Base-by-base conservation (phyloP, 441 rosid species). In the Iberis amara region DNA sequence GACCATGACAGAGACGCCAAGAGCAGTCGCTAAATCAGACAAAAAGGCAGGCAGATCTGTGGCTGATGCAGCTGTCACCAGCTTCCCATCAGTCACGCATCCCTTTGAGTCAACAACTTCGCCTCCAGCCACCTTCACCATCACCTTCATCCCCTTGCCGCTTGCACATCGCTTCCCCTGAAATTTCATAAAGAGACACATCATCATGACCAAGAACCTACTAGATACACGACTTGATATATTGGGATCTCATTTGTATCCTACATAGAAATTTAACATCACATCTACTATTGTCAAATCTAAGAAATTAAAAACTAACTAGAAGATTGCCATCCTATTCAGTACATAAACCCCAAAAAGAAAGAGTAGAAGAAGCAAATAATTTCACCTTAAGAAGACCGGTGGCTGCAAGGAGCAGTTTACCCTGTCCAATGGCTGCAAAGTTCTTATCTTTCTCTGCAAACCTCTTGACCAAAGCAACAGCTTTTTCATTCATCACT, bases 361-460 rank as follows among this genome's bases (percentile, higher is more conserved):
- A 15, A 30, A 12, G 13, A 45, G 8, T 43, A 24, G 6, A 26
- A 46, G 11, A 11, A 18, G 7, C 7, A 18, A 47, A 47, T 48
- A 28, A 15, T 10, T 55, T 35, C n/a, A 75, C 81, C 84, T 68
- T 64, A n/a, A 76, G 72, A 56, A 57, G 27, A 39, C 74, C 70
- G 28, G 79, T 73, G 52, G 79, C 73, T 50, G 76, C 79, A 28
- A 79, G 70, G 1, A 73, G 65, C 81, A 71, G 71, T 64, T 61
- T 55, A 14, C 81, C 84, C 52, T 73, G 77, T 31, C 77, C 84
- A 36, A 78, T 50, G 7, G 75, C 75, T 13, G 75, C 82, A 62
- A 74, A 62, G 26, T 69, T 27, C 61, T 68, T 77, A 59, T 62
- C 68, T 43, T 72, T 72, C 58, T 58, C 74, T 0, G 43, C 68